phyloP scores from a whole-genome alignment of 192 early-diverging fungal genomes.

The Coemansia sp. region DNA sequence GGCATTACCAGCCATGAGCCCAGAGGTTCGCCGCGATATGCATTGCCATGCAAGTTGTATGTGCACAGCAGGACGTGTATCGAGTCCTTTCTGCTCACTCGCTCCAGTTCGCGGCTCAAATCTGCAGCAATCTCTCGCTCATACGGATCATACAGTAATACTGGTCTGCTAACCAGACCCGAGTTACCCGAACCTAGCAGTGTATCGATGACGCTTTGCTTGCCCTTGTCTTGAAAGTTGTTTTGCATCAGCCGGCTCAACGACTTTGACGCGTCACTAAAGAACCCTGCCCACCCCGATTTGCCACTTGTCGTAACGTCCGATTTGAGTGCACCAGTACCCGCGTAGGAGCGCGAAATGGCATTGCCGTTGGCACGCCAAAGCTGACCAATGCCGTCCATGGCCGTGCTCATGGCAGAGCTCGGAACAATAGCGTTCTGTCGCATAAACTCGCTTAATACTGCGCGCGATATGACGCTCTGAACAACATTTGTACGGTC shows the following conservation, averaged over 20 bases:
- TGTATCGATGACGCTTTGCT: constrained; percentile 91
- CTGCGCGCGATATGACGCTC: constrained; percentile 66
- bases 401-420: constrained; percentile 21
- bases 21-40: constrained; percentile 63
- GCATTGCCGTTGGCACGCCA: constrained; percentile 93
- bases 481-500: constrained; percentile 94
- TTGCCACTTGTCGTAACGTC: constrained; percentile 90
- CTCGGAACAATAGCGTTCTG: constrained; percentile 18
- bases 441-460: constrained; percentile 54
- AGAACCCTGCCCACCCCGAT: constrained; percentile 62
- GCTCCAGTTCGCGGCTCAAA: constrained; percentile 30
- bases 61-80: constrained; percentile 82
- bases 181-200: constrained; percentile 68
- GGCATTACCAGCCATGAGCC: constrained; percentile 53
- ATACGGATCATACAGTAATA: constrained; percentile 47
- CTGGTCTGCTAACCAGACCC: constrained; percentile 35
- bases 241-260: constrained; percentile 94
- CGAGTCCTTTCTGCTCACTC: constrained; percentile 37
- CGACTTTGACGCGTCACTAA: constrained; percentile 93
- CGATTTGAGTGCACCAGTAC: constrained; percentile 94
- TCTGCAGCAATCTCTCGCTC: constrained; percentile 27
- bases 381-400: constrained; percentile 61
- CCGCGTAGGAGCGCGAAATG: constrained; percentile 91
- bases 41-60: constrained; percentile 90
- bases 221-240: constrained; percentile 93